Evolutionary conservation across 768 basidiomycete genomes (phyloP), one percentile per base, ranked within the genome.

Genomic region (Rhodocollybia butyracea): DNA sequence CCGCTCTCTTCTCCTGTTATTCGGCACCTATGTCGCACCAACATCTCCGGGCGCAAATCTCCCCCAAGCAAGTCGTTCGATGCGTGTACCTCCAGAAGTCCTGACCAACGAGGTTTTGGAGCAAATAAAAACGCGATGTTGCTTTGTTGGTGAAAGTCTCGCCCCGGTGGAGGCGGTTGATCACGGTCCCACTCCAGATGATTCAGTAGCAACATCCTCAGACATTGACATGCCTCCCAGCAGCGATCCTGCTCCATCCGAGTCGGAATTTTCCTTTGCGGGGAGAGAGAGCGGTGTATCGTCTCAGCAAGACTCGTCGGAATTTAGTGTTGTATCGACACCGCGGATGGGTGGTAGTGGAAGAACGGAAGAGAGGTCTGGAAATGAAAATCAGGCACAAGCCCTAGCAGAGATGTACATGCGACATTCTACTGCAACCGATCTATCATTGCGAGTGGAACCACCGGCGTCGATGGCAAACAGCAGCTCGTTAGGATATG

Each of bases 91-190:
- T 1, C 77, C 82, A 61, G 89, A 89, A 61, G 75, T 96, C 27
- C 76, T 98, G 34, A 88, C 89, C 1, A 89, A 92, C 52, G 70
- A 76, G 2, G 75, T 95, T n/a, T 69, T 97, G 15, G 94, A 98
- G 68, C 88, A 94, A 60, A 86, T 98, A 57, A 91, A 97, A 69
- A 89, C 88, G 2, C 84, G 94, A 3, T 88, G 85, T 55, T 95
- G 91, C 66, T 94, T 97, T 61, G 95, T 98, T 24, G 86, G 90
- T 26, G 76, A 80, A 3, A 67, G 76, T 1, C 73, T 91, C 36
- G 81, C 67, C 6, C 55, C 63, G 12, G 64, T 66, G 43, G 68
- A 73, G 47, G 67, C 66, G 41, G 66, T 63, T 19, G 68, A 70
- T 12, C 66, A 67, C 27, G 42, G 43, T 32, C 59, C 15, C 67